These are phyloP conservation scores for Cyberlindnera galapagoensis DNA, from an alignment of 805 yeast species.

Conservation along the genomic window DNA sequence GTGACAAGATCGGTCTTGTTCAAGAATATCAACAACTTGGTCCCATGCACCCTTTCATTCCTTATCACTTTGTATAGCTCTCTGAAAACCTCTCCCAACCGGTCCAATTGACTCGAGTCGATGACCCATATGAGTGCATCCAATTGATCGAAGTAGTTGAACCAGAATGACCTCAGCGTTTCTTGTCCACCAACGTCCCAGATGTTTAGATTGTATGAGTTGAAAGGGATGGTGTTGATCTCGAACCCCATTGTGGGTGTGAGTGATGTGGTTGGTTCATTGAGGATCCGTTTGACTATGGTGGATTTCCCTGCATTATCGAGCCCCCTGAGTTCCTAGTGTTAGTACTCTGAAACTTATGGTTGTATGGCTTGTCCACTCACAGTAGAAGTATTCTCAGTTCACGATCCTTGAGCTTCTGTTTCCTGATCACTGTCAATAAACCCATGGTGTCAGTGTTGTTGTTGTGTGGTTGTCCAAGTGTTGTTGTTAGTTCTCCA, in stretches of 20 bases:
- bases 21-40: constrained; percentile 58
- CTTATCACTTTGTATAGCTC: constrained; percentile 59
- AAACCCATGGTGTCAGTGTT: constrained; percentile 58
- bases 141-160: constrained; percentile 68
- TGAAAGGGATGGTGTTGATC: constrained; percentile 50
- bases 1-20: constrained; percentile 66
- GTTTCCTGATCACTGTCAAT: constrained; percentile 71
- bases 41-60: constrained; percentile 58
- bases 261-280: constrained; percentile 44
- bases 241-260: constrained; percentile 91
- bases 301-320: constrained; percentile 94
- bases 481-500: no score
- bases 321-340: constrained; percentile 41
- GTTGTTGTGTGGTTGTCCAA: no score
- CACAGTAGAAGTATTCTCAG: constrained; percentile 59
- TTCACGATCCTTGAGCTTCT: constrained; percentile 74
- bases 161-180: constrained; percentile 83
- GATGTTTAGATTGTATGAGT: constrained; percentile 39
- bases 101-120: constrained; percentile 53
- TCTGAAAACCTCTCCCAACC: constrained; percentile 55
- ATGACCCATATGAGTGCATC: constrained; percentile 84
- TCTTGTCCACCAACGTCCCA: constrained; percentile 95
- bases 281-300: constrained; percentile 53
- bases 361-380: no score
- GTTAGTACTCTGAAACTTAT: not conserved